phyloP scores from a whole-genome alignment of 305 asterid genomes.

The Plantago coronopus region DNA sequence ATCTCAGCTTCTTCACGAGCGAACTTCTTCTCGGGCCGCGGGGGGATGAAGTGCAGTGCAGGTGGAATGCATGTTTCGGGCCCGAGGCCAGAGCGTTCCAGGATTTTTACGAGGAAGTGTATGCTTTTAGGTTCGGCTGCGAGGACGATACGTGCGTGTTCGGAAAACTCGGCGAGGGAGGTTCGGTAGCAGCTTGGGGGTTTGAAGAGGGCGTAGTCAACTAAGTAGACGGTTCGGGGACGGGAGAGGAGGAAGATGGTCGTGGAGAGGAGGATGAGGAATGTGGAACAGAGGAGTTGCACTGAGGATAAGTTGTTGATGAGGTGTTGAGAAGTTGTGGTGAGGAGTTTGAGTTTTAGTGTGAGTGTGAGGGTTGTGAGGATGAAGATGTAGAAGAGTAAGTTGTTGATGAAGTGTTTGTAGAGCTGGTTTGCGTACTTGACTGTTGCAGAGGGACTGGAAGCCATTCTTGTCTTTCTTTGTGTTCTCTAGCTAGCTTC shows the following conservation, averaged over 20 bases:
- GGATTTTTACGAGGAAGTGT: conserved; percentile 42
- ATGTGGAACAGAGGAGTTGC: conserved; percentile 19
- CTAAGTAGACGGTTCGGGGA: conserved; percentile 37
- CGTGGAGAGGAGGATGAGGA: conserved; percentile 19
- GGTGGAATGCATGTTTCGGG: conserved; percentile 48
- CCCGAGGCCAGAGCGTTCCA: conserved; percentile 48
- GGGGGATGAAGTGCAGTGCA: conserved; percentile 42
- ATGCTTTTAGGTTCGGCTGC: conserved; percentile 38
- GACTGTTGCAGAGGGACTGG: conserved; percentile 31
- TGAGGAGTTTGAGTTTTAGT: conserved; percentile 28
- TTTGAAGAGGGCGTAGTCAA: conserved; percentile 46
- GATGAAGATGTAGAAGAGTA: conserved; percentile 31
- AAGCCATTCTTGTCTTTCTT: conserved; percentile 25
- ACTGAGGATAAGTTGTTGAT: conserved; percentile 29
- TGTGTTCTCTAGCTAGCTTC: too few species aligned
- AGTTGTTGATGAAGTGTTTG: conserved; percentile 42
- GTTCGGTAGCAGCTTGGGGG: conserved; percentile 38
- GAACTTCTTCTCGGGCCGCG: conserved; percentile 25
- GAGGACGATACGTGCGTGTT: conserved; percentile 31
- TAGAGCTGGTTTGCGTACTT: conserved; percentile 40
- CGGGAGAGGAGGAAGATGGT: conserved; percentile 32
- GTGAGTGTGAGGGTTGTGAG: conserved; percentile 27
- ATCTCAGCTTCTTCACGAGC: conserved; percentile 43
- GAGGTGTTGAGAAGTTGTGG: conserved; percentile 26
- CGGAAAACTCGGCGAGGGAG: conserved; percentile 46